These are phyloP conservation scores for Coemansia sp. DNA, from an alignment of 192 early-diverging fungal species.

Conservation along the genomic window DNA sequence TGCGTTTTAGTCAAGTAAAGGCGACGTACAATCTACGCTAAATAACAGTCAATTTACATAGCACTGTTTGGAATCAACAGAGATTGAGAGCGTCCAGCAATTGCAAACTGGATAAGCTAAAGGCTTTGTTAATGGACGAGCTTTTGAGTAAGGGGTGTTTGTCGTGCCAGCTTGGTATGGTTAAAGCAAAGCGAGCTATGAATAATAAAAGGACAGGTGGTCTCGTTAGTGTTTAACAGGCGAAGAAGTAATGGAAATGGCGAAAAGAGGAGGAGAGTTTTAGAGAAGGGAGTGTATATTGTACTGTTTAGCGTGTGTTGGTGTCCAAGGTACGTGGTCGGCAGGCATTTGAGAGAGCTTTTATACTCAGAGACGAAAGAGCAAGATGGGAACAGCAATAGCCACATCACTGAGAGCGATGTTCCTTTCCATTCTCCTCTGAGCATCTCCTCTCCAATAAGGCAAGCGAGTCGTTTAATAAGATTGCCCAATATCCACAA, in stretches of 20 bases:
- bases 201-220: background rate
- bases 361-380: background rate
- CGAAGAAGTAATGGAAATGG: background rate
- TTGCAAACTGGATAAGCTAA: background rate
- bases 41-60: background rate
- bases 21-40: background rate
- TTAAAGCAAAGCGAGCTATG: background rate
- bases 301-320: background rate
- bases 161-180: background rate
- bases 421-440: background rate
- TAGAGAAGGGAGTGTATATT: background rate
- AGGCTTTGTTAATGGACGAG: no score
- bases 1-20: background rate
- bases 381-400: background rate
- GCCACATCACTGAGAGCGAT: slow-evolving; percentile 2
- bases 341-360: background rate
- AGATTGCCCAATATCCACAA: slow-evolving; percentile 8
- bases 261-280: background rate
- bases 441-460: background rate
- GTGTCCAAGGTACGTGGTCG: background rate
- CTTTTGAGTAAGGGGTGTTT: no score
- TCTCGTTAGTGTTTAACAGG: background rate
- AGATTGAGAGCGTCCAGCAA: background rate
- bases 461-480: background rate
- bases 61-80: no score